Conservation (phyloP, 306 rosid genomes). For the Medicago ruthenica region DNA sequence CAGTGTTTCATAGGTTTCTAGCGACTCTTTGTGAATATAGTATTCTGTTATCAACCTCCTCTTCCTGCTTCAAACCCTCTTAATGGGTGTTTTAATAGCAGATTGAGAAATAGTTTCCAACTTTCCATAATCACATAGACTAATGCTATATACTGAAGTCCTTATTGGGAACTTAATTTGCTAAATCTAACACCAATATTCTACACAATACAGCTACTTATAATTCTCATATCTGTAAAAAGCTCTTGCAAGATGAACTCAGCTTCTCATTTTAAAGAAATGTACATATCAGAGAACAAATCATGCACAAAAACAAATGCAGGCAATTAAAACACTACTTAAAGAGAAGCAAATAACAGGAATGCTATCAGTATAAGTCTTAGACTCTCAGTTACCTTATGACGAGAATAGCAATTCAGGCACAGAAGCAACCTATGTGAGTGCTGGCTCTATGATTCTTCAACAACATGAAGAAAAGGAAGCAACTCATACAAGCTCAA, state of each 20-base stretch:
- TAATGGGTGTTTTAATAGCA: not conserved
- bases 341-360: constrained; percentile 15
- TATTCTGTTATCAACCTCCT: not conserved
- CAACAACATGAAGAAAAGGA: constrained; percentile 31
- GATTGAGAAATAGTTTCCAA: not conserved
- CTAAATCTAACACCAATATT: constrained; percentile 6
- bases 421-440: constrained; percentile 41
- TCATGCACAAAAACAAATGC: constrained; percentile 18
- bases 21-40: not conserved
- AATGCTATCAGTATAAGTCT: constrained; percentile 4
- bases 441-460: constrained; percentile 28
- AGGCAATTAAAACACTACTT: not conserved
- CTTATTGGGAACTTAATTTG: not conserved
- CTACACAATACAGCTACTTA: constrained; percentile 1
- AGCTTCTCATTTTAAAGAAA: constrained; percentile 26
- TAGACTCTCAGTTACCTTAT: constrained; percentile 51
- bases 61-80: constrained; percentile 9
- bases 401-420: constrained; percentile 44
- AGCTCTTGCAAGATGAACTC: constrained; percentile 31
- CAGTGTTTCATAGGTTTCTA: not conserved
- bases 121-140: not conserved
- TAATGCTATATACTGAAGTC: not conserved
- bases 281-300: constrained; percentile 32
- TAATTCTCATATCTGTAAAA: constrained; percentile 14
- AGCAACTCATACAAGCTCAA: constrained; percentile 63